Evolutionary conservation across 2,329 filamentous ascomycete genomes (phyloP).

Genomic region (Ramularia endophylla): DNA sequence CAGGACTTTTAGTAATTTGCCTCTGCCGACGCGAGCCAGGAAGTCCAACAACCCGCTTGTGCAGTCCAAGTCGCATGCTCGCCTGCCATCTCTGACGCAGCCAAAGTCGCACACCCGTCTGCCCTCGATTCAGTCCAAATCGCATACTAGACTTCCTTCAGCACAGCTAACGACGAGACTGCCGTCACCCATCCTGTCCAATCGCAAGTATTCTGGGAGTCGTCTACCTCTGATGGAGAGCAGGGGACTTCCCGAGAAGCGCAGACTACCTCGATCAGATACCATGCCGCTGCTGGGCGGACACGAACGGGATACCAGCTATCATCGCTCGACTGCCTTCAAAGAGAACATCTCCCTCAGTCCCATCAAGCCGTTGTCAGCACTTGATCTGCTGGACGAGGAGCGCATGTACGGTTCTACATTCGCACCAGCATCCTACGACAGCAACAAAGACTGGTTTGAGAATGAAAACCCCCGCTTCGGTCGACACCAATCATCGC

Average conservation of each 20-base stretch:
- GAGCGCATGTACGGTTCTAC: slow-evolving; percentile 10
- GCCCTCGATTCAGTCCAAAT: slow-evolving; percentile 5
- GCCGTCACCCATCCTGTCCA: slow-evolving; percentile 21
- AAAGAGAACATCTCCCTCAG: slow-evolving; percentile 31
- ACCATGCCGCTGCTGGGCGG: slow-evolving; percentile 29
- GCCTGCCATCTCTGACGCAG: slow-evolving; percentile 19
- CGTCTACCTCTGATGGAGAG: slow-evolving; percentile 13
- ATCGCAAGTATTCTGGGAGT: slow-evolving; percentile 22
- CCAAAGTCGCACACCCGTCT: background rate
- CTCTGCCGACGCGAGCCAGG: slow-evolving; percentile 23
- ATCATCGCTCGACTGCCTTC: slow-evolving; percentile 23
- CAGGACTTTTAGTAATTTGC: slow-evolving; percentile 32
- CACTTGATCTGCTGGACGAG: slow-evolving; percentile 15
- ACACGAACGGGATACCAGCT: slow-evolving; percentile 9
- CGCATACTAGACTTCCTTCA: slow-evolving; percentile 5
- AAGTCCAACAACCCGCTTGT: slow-evolving; percentile 16
- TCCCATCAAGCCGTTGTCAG: slow-evolving; percentile 22
- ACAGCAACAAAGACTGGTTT: slow-evolving; percentile 13
- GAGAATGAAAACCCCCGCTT: slow-evolving; percentile 2
- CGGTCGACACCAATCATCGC: background rate
- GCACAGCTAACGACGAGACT: slow-evolving; percentile 17
- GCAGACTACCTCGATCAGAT: slow-evolving; percentile 27
- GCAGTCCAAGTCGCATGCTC: slow-evolving; percentile 24
- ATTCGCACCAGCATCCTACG: slow-evolving; percentile 13
- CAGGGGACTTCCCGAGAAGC: slow-evolving; percentile 10